phyloP scores from a whole-genome alignment of 2,329 filamentous ascomycete genomes.

The Gyromitra esculenta region DNA sequence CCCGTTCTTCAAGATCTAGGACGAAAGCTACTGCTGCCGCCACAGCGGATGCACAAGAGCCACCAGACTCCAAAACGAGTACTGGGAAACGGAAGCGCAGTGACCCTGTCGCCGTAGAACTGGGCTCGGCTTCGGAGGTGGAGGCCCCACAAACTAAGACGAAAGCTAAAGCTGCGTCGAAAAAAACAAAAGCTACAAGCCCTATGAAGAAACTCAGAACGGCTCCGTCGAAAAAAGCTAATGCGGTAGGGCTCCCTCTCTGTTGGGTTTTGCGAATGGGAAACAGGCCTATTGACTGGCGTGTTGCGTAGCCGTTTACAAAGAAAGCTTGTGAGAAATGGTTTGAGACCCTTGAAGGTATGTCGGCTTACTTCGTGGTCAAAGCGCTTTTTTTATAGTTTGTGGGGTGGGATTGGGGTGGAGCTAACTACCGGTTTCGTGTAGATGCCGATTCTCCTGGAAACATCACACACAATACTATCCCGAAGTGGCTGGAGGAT shows the following conservation, averaged over 20 bases:
- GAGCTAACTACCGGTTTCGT: slow-evolving; percentile 13
- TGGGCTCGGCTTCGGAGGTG: slow-evolving; percentile 32
- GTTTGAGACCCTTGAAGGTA: slow-evolving; percentile 44
- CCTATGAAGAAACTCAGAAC: slow-evolving; percentile 38
- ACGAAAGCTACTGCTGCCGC: slow-evolving; percentile 41
- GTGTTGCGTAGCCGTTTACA: slow-evolving; percentile 36
- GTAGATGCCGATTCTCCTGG: slow-evolving; percentile 34
- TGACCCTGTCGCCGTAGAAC: not conserved
- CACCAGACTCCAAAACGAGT: slow-evolving; percentile 18
- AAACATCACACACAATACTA: slow-evolving; percentile 41
- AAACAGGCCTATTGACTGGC: slow-evolving; percentile 18
- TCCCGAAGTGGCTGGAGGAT: slow-evolving; percentile 49
- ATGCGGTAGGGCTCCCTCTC: slow-evolving; percentile 16
- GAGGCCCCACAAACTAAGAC: slow-evolving; percentile 22
- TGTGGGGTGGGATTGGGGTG: not conserved
- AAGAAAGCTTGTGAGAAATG: slow-evolving; percentile 41
- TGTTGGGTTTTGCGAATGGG: not conserved
- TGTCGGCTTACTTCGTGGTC: not conserved
- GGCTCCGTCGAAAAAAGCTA: slow-evolving; percentile 12
- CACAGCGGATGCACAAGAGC: not conserved
- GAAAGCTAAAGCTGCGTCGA: slow-evolving; percentile 35
- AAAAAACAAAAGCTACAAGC: slow-evolving; percentile 38
- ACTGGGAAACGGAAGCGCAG: slow-evolving; percentile 43
- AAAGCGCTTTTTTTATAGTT: not conserved
- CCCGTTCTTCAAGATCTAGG: slow-evolving; percentile 49